Base-by-base conservation (phyloP, 441 rosid genomes). In the Rhodomyrtus psidioides region DNA sequence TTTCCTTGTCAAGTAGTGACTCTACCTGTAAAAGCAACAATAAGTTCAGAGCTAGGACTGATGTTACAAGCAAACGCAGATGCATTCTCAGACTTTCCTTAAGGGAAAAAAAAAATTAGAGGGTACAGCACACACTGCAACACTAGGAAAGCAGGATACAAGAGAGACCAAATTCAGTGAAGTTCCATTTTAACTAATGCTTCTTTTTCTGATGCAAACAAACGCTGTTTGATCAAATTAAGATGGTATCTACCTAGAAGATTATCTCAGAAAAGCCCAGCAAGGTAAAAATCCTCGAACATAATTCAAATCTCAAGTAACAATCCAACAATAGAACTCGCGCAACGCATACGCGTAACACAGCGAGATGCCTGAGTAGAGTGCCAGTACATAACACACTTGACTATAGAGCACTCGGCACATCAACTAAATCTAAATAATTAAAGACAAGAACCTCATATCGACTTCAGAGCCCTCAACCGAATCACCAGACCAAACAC, bases 1-100 rank as follows among this genome's bases (percentile, higher is more conserved):
- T 84, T 84, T 88, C 90, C 88, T 84, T 86, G 83, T 88, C 88
- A 5, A 88, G 85, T 46, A 88, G 70, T 15, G 90, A 84, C 81
- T 88, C 90, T 82, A 88, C 90, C 90, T 88, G 56, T 82, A 42
- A 51, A 58, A 10, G 57, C 65, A 74, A 49, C 26, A 10, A 84
- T 15, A 14, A 42, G 51, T 75, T 49, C 19, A 83, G 51, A 83
- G 34, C n/a, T 9, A 70, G 49, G n/a, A 19, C 49, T 70, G 49
- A 39, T 12, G n/a, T 12, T 21, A 42, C 39, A 49, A 70, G 7
- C 49, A 10, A 70, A 70, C 2, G 9, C n/a, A 70, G n/a, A 10
- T 12, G 49, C 79, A 21, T 39, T 70, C 79, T 70, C 79, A 21
- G 6, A 70, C 16, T 34, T 21, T 21, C n/a, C 79, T 70, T 42